Percentiles rank a stretch among this genome's conserved stretches.
These are phyloP conservation scores for Colletotrichum melonis DNA, from an alignment of 2,329 filamentous ascomycete species.

Conservation along the genomic window DNA sequence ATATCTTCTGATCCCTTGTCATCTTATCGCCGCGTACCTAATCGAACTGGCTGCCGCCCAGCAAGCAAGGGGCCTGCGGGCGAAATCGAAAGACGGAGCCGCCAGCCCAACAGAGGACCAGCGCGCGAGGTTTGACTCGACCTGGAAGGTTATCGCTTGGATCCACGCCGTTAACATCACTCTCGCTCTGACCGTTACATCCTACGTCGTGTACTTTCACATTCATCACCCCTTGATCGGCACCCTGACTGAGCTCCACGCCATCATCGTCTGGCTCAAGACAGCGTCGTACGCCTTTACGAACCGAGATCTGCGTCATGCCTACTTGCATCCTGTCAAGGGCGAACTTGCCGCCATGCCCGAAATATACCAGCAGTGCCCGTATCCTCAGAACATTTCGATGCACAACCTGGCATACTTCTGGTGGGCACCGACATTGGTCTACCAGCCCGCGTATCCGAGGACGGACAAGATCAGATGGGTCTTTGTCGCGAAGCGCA, in stretches of 20 bases:
- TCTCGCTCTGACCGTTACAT: constrained; percentile 82
- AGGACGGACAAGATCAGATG: constrained; percentile 85
- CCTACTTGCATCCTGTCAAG: constrained; percentile 81
- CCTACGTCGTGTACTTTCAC: constrained; percentile 87
- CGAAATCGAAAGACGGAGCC: constrained; percentile 63
- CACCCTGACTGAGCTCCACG: constrained; percentile 89
- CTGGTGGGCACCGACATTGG: constrained; percentile 96
- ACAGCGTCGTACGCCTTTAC: constrained; percentile 96
- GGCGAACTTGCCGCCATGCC: constrained; percentile 78
- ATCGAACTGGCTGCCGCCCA: constrained; percentile 87
- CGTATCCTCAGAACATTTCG: constrained; percentile 93
- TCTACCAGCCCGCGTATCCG: constrained; percentile 97
- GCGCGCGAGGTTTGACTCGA: constrained; percentile 74
- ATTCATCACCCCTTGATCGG: constrained; percentile 95
- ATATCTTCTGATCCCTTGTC: constrained; percentile 89
- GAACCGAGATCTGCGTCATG: constrained; percentile 93
- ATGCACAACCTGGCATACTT: constrained; percentile 91
- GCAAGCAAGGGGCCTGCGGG: constrained; percentile 78
- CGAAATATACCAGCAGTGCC: constrained; percentile 82
- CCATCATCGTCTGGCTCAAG: constrained; percentile 96
- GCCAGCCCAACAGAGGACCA: constrained; percentile 69
- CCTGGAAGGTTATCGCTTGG: constrained; percentile 84
- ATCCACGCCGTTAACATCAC: constrained; percentile 87
- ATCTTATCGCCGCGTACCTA: constrained; percentile 89
- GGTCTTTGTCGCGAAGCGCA: constrained; percentile 86